A percentile compares a stretch with the other conserved stretches of the same genome.
phyloP scores from a whole-genome alignment of 805 yeast genomes.

The Komagataella pseudopastoris region DNA sequence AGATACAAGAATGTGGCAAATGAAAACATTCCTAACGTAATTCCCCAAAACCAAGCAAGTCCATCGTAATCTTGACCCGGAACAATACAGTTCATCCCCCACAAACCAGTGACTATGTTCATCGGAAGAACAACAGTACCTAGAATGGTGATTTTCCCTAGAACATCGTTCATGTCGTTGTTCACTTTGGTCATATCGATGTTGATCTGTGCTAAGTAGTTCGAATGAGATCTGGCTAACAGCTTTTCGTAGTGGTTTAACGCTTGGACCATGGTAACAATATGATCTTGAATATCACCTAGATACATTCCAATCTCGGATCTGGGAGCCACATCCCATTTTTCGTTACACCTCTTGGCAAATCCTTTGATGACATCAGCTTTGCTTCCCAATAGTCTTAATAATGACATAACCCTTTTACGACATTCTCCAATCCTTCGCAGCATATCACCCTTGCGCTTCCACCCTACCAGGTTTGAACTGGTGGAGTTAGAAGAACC shows the following conservation, averaged over 20 bases:
- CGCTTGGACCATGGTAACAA: conserved; percentile 93
- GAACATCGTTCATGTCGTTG: conserved; percentile 92
- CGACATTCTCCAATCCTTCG: conserved; percentile 92
- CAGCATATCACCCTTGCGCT: conserved; percentile 87
- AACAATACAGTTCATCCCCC: conserved; percentile 98
- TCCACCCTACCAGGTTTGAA: conserved; percentile 55
- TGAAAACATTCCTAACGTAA: conserved; percentile 28
- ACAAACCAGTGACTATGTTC: conserved; percentile 89
- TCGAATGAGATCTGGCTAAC: conserved; percentile 88
- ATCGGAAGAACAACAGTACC: conserved; percentile 94
- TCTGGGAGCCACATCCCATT: conserved; percentile 65
- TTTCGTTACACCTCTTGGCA: conserved; percentile 81
- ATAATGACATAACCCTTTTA: conserved; percentile 82
- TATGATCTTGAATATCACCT: conserved; percentile 96
- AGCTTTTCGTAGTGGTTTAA: conserved; percentile 90
- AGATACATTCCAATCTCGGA: conserved; percentile 88
- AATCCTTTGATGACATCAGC: conserved; percentile 98
- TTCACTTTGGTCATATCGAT: conserved; percentile 96
- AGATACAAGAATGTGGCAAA: conserved; percentile 33
- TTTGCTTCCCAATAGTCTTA: conserved; percentile 76
- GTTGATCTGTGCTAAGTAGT: conserved; percentile 91
- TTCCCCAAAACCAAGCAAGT: conserved; percentile 52
- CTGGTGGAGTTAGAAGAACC: conserved; percentile 21
- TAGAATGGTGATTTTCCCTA: conserved; percentile 82
- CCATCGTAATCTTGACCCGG: conserved; percentile 77